Conservation (phyloP, 1,139 yeast genomes). For the Lodderomyces orthopsilosis region DNA sequence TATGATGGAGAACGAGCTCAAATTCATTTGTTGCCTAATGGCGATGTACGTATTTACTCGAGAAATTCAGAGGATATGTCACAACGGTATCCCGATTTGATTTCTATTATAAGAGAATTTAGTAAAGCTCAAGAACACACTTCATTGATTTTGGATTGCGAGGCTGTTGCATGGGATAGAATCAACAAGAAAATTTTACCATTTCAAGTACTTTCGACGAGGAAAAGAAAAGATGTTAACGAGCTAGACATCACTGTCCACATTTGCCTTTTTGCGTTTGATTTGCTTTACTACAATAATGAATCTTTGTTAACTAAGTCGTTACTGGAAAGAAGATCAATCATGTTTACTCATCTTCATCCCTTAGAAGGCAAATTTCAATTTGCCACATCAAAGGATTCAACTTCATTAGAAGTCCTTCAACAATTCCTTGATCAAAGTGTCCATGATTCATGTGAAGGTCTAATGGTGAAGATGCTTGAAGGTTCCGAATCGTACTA, state of each 20-base stretch:
- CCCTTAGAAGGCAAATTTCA: constrained; percentile 75
- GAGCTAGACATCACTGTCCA: constrained; percentile 84
- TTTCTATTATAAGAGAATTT: constrained; percentile 64
- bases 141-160: constrained; percentile 83
- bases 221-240: constrained; percentile 91
- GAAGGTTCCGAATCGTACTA: constrained; percentile 79
- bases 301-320: constrained; percentile 67
- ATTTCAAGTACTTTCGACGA: constrained; percentile 85
- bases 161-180: constrained; percentile 98
- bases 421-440: constrained; percentile 88
- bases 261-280: constrained; percentile 91
- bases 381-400: constrained; percentile 73
- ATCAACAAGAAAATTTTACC: constrained; percentile 75
- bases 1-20: constrained; percentile 99
- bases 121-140: constrained; percentile 35
- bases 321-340: constrained; percentile 64
- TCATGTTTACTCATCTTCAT: constrained; percentile 54
- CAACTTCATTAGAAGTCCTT: constrained; percentile 76
- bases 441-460: constrained; percentile 89
- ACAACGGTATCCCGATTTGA: constrained; percentile 87
- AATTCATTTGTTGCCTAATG: constrained; percentile 70
- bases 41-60: constrained; percentile 75
- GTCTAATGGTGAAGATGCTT: constrained; percentile 89
- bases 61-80: constrained; percentile 98
- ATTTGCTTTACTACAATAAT: constrained; percentile 70